A percentile compares a stretch with the other conserved stretches of the same genome.
Evolutionary conservation across 2,329 filamentous ascomycete genomes (phyloP).

Genomic region (Verticillium nonalfalfae): DNA sequence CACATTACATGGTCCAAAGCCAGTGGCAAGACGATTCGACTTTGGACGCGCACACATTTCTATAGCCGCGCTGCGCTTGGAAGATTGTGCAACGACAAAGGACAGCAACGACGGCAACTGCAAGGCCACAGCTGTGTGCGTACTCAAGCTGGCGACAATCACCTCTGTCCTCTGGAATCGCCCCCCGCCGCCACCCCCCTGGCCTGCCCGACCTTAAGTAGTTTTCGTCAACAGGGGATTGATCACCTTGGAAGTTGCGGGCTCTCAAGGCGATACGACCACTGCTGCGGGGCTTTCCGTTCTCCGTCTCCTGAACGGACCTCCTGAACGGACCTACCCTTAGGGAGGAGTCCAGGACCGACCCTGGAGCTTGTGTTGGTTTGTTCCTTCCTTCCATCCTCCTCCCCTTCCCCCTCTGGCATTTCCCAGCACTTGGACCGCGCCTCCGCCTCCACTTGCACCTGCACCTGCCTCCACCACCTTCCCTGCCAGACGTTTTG

Average conservation of each 20-base stretch:
- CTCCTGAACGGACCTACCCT: neutral
- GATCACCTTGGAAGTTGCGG: no score
- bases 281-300: neutral
- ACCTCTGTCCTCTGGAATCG: neutral
- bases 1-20: no score
- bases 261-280: neutral
- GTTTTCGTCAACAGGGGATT: neutral
- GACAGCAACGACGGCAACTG: neutral
- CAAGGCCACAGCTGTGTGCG: neutral
- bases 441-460: neutral
- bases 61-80: no score
- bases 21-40: no score
- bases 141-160: neutral
- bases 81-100: neutral
- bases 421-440: neutral
- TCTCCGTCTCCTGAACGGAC: neutral
- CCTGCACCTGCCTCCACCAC: neutral
- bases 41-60: no score
- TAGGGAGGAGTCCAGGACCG: neutral
- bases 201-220: neutral
- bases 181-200: neutral
- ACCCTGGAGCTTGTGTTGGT: neutral
- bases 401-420: neutral
- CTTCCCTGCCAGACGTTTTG: neutral
- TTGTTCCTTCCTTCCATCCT: constrained; percentile 2